Base-by-base conservation (phyloP, 2,329 filamentous ascomycete genomes). In the Colletotrichum tamarilloi region DNA sequence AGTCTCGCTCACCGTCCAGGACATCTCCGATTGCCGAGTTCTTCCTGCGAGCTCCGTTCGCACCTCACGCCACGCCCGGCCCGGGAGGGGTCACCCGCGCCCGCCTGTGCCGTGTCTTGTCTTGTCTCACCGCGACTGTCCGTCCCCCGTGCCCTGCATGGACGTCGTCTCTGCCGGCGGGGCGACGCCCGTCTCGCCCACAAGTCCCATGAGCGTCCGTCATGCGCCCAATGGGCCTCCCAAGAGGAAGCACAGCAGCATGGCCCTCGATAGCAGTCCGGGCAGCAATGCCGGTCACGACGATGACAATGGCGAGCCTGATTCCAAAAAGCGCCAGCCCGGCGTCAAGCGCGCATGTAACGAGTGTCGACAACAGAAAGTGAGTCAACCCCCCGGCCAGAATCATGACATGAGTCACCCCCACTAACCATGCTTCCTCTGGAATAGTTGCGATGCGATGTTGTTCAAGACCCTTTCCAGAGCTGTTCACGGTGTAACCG, bases 351-450 rank as follows among this genome's bases (percentile, higher is more conserved):
- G 94, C 78, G 94, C 94, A 6, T 96, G 94, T 83, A 95, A 95
- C 80, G 93, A 96, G 82, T 96, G 93, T 80, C 89, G 93, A 74
- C 94, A 96, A 84, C 94, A 96, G 83, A 96, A 96, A 87, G 93
- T 94, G 84, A 88, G 85, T 87, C 80, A 76, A 73, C 16, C 38
- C 9, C 22, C 38, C 5, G 38, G 53, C 19, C 16, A 19, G 28
- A 19, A n/a, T 38, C 55, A 62, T n/a, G n/a, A 30, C 26, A 42
- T 32, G 55, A 32, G 68, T 14, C 57, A 63, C n/a, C 12, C 22
- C 22, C 22, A 32, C 66, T 74, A 67, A 69, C 52, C 28, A 56
- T 8, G 19, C 16, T 38, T 62, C 66, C 49, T 66, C 65, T 72
- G 63, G 52, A 73, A 76, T 80, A 94, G 93, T 86, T 96, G 75